Base-by-base conservation (phyloP, 1,284 basidiomycete species). In the Termitomyces sp. region DNA sequence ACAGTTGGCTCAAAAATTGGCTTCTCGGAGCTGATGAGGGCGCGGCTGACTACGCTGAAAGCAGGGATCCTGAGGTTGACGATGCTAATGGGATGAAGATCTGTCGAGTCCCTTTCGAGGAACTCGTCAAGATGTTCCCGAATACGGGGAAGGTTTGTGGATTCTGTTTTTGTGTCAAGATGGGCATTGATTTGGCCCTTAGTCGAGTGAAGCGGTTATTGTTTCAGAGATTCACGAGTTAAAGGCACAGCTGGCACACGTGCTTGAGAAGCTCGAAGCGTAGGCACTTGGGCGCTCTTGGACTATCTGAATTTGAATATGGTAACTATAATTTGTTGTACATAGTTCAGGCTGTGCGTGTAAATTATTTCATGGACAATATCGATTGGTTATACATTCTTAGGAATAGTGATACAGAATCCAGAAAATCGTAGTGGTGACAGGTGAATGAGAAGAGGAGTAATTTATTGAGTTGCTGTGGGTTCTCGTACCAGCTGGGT, bases 101-200 rank as follows among this genome's bases (percentile, higher is more conserved):
- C 64, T 86, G 81, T 61, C 88, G 76, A 63, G 81, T 89, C 33
- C 75, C 82, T 28, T 97, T 94, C 65, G 77, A 79, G 15, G 85
- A 94, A 46, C 70, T 97, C 49, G 74, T 90, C 61, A 83, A 83
- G 68, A 77, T 69, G 38, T 89, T 97, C 73, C 94, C 94, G 1
- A 84, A 93, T 65, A 84, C 81, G 45, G 70, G 77, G 31, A 78
- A 84, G 71, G 91, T 92, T 7, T n/a, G 53, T 28, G 13, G 62
- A 64, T 82, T 61, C 38, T 34, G 26, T 53, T 44, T 30, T 30
- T 43, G 5, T 21, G 19, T 50, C 13, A 13, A 8, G n/a, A 21
- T 21, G 34, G n/a, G 46, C 36, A n/a, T 26, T 44, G 33, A 57
- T 15, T 7, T n/a, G 17, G 8, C 15, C 3, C 34, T 19, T 56